A percentile compares a stretch with the other conserved stretches of the same genome.
phyloP scores from a whole-genome alignment of 108 stramenopile species.

The Schizochytrium sp. region DNA sequence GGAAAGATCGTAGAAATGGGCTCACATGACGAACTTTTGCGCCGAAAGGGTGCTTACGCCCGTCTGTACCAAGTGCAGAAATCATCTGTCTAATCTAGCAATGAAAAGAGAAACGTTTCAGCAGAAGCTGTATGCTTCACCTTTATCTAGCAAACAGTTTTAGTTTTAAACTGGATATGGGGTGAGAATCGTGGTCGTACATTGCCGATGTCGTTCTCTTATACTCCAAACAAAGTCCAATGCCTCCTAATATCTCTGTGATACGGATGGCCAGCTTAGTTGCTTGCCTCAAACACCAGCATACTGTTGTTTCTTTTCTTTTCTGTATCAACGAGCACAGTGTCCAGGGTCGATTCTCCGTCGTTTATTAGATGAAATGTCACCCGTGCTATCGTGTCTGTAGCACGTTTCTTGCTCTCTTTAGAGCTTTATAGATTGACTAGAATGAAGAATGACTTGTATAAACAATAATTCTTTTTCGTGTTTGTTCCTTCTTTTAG shows the following conservation, averaged over 20 bases:
- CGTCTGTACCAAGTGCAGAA: slow-evolving; percentile 67
- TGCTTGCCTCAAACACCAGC: no score
- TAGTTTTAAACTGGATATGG: neutral
- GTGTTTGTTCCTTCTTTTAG: neutral
- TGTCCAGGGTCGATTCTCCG: no score
- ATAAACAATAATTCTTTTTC: neutral
- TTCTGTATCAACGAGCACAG: no score
- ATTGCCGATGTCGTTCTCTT: no score
- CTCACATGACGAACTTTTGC: slow-evolving; percentile 83
- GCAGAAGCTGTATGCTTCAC: neutral
- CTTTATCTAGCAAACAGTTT: neutral
- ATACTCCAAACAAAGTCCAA: no score
- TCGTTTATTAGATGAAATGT: no score
- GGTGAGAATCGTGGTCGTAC: no score
- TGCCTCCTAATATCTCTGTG: no score
- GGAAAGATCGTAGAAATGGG: slow-evolving; percentile 85
- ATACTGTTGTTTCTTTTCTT: no score
- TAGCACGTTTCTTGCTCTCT: no score
- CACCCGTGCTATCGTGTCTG: no score
- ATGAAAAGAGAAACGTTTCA: neutral
- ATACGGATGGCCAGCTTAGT: no score
- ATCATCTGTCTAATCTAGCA: neutral
- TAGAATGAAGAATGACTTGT: neutral
- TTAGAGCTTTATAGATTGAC: neutral
- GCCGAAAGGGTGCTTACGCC: slow-evolving; percentile 76